A percentile compares a stretch with the other conserved stretches of the same genome.
These are phyloP conservation scores for Wickerhamiella spandovensis DNA, from an alignment of 805 yeast genomes.

Conservation along the genomic window DNA sequence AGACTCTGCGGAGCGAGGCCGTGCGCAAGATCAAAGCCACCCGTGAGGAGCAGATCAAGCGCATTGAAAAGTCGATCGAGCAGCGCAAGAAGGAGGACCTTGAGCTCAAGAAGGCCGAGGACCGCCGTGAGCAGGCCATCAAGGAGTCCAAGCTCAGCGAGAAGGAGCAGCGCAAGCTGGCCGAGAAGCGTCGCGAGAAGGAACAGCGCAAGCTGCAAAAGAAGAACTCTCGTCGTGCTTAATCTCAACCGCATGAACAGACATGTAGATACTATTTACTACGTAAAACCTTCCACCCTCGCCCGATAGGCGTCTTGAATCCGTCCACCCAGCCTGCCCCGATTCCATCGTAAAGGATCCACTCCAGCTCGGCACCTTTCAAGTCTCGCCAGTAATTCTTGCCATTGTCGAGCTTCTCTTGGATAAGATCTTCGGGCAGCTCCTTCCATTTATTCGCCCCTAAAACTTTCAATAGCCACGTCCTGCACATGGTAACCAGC, in stretches of 20 bases:
- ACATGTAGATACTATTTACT: conserved; percentile 25
- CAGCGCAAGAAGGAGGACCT: conserved; percentile 52
- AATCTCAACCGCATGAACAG: background rate
- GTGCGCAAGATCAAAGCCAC: conserved; percentile 61
- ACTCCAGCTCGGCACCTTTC: conserved; percentile 36
- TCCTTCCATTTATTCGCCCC: conserved; percentile 25
- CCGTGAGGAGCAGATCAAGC: conserved; percentile 60
- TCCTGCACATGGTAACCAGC: conserved; percentile 21
- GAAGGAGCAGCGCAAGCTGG: conserved; percentile 67
- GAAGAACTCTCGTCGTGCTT: conserved; percentile 9
- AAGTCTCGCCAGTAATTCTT: conserved; percentile 31
- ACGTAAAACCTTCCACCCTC: conserved; percentile 41
- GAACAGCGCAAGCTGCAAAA: conserved; percentile 51
- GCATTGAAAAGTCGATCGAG: conserved; percentile 57
- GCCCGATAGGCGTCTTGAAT: conserved; percentile 44
- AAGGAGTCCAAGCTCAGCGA: conserved; percentile 55
- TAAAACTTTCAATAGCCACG: conserved; percentile 23
- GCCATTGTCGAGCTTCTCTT: conserved; percentile 20
- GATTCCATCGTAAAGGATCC: conserved; percentile 42
- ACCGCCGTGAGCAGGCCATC: conserved; percentile 41
- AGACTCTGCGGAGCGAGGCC: conserved; percentile 58
- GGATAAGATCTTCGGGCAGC: conserved; percentile 23
- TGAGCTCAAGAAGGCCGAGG: conserved; percentile 48
- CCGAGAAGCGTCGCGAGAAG: conserved; percentile 67
- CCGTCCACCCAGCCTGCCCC: conserved; percentile 46